Percentiles rank a stretch among this genome's conserved stretches.
phyloP scores from a whole-genome alignment of 257 asterid species.

The Capsicum rhomboideum region DNA sequence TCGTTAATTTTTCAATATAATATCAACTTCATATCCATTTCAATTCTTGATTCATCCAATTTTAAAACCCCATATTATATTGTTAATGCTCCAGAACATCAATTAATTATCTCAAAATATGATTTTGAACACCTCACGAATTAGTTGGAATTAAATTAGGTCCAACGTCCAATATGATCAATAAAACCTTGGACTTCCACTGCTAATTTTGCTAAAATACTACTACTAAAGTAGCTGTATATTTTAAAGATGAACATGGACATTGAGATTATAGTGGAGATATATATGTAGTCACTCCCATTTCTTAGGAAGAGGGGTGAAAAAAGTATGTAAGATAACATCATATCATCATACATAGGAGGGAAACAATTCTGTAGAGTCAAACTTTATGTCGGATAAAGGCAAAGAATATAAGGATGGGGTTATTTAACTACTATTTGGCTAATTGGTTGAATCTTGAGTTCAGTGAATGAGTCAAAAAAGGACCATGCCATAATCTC shows the following conservation, averaged over 20 bases:
- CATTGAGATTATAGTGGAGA: neutral
- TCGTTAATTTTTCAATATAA: neutral
- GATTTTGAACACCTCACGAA: neutral
- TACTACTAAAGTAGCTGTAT: neutral
- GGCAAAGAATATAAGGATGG: conserved; percentile 22
- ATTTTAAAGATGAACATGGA: neutral
- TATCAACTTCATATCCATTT: neutral
- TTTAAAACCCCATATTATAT: neutral
- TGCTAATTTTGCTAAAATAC: neutral
- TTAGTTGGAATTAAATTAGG: neutral
- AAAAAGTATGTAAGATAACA: neutral
- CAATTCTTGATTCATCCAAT: neutral
- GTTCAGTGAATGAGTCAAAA: conserved; percentile 41
- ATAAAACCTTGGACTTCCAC: neutral
- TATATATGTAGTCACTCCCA: neutral
- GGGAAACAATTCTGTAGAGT: neutral
- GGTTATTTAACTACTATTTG: neutral
- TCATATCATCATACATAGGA: neutral
- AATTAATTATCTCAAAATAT: neutral
- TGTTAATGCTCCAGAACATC: neutral
- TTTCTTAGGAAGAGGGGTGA: neutral
- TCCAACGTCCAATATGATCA: neutral
- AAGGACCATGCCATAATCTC: conserved; percentile 26
- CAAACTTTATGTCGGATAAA: conserved; percentile 25
- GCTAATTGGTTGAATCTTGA: conserved; percentile 14